Conservation (phyloP, 108 stramenopile species). For the Cylindrotheca closterium region DNA sequence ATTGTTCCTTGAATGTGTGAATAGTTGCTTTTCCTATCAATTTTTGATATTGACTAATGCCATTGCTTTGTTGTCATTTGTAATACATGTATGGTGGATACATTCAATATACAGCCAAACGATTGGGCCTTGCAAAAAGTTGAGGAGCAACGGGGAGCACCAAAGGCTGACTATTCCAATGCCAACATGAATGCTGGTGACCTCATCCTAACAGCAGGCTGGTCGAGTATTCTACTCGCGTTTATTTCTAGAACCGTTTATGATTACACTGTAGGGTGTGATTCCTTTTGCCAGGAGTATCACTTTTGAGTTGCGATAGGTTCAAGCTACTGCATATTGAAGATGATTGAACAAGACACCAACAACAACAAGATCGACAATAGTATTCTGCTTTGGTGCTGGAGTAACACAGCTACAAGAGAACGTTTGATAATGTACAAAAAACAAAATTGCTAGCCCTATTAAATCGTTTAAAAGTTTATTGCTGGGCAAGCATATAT, state of each 20-base stretch:
- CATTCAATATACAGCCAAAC: not conserved
- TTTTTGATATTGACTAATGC: no score
- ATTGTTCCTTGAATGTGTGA: not conserved
- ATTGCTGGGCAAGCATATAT: not conserved
- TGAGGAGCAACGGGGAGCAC: conserved; percentile 13
- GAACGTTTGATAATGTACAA: no score
- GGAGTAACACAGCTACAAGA: no score
- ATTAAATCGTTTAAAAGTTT: not conserved
- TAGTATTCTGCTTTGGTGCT: no score
- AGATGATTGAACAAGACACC: no score
- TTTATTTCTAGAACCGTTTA: not conserved
- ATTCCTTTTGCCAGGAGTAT: conserved; percentile 7
- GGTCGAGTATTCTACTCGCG: not conserved
- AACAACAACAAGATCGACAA: no score
- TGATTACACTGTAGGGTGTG: not conserved
- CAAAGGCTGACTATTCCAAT: conserved; percentile 18
- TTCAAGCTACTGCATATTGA: no score
- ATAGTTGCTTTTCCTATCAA: no score
- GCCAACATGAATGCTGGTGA: conserved; percentile 1
- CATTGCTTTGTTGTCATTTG: not conserved
- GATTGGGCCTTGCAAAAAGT: conserved; percentile 17
- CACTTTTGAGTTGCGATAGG: conserved; percentile 6
- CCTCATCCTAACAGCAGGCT: not conserved
- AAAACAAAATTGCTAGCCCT: no score
- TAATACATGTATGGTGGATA: no score